Percentiles rank a stretch among this genome's conserved stretches.
These are phyloP conservation scores for Corymbia maculata DNA, from an alignment of 345 rosid species.

Conservation along the genomic window DNA sequence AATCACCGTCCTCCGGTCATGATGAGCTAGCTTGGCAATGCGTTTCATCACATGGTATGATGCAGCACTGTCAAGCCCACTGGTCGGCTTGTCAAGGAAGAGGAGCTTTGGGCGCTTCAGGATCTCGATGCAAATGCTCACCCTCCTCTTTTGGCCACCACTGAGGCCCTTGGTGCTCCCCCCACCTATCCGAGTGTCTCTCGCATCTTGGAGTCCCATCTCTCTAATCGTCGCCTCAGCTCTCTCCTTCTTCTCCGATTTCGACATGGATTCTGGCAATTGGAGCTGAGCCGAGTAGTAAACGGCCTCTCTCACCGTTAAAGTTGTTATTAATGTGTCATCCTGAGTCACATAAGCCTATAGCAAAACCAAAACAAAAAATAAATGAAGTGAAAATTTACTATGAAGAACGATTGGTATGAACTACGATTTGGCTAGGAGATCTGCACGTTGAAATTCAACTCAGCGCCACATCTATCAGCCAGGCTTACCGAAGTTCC, in stretches of 20 bases:
- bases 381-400: background rate
- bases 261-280: constrained; percentile 33
- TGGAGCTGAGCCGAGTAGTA: constrained; percentile 51
- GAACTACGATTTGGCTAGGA: background rate
- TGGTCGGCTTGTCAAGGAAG: constrained; percentile 46
- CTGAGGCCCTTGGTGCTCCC: constrained; percentile 36
- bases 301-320: constrained; percentile 20
- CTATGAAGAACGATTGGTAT: background rate
- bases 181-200: constrained; percentile 44
- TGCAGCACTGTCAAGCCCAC: constrained; percentile 46
- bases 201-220: constrained; percentile 38
- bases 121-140: constrained; percentile 51
- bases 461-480: background rate
- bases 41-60: constrained; percentile 39
- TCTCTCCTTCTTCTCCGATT: constrained; percentile 25
- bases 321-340: background rate
- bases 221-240: constrained; percentile 37
- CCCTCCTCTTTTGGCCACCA: constrained; percentile 48
- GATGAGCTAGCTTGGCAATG: constrained; percentile 20
- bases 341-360: constrained; percentile 4
- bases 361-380: background rate
- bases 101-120: constrained; percentile 32
- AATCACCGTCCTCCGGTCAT: constrained; percentile 24
- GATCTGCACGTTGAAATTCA: background rate
- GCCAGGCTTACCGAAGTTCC: background rate